Base-by-base conservation (phyloP, 805 yeast genomes). In the Metschnikowia colocasiae region DNA sequence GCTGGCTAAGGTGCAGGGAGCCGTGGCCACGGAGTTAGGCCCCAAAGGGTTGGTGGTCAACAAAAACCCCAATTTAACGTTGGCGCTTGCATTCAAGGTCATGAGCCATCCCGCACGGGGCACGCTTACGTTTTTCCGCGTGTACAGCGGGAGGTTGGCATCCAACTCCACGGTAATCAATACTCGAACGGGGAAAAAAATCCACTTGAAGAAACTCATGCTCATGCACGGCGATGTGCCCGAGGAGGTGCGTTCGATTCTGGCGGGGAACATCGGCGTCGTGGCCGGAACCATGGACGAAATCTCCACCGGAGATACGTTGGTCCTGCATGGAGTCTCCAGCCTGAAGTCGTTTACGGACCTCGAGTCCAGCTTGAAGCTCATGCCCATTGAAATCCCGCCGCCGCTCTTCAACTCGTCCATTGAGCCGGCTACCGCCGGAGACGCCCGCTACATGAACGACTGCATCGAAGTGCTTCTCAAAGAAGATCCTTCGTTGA, bases 401-500 rank as follows among this genome's bases (percentile, higher is more conserved):
- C 96, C 96, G 1, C 95, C 98, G 0, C 94, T 94, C 5, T 94
- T 92, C 64, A 85, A 90, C 51, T 82, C 92, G 2, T 77, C 89
- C 0, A 75, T 92, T 26, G 94, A 87, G 52, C 98, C 99, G 0
- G 69, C 71, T 39, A 82, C 96, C 0, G 79, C 88, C 1, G 91
- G 96, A 2, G 97, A 91, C 57, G 80, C 77, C 50, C 72, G 89
- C 35, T 73, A 81, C 37, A 75, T 92, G 81, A 85, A 87, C 38
- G 76, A 79, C 5, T 84, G 95, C 3, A 71, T 94, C 39, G 70
- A 72, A 8, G 69, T 79, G 1, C 65, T 94, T 35, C 64, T 87
- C n/a, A 75, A 85, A 45, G 98, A 94, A 60, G 99, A 94, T 59
- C 99, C 99, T 3, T 87, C 96, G 42, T 72, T 94, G 51, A 78